phyloP scores from a whole-genome alignment of 495 filamentous ascomycete species.

The Neurospora africana region DNA sequence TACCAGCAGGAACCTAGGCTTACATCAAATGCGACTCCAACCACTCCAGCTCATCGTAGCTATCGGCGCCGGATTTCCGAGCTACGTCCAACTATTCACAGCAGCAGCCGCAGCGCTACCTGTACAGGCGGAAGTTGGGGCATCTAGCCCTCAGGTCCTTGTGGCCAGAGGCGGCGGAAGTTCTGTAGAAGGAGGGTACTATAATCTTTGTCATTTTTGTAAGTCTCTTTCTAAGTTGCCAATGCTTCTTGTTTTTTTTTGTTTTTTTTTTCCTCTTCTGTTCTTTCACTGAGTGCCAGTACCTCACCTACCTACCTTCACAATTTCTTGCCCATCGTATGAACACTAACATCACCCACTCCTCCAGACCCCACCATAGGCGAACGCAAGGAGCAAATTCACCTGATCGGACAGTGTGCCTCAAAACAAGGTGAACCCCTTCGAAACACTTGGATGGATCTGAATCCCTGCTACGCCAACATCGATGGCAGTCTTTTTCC shows the following conservation, averaged over 20 bases:
- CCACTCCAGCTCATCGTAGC: neutral
- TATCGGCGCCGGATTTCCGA: neutral
- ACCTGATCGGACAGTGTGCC: neutral
- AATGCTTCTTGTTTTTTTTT: neutral
- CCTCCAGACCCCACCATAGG: neutral
- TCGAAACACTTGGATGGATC: neutral
- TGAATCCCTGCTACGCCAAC: neutral
- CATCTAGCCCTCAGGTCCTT: neutral
- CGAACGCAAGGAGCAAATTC: neutral
- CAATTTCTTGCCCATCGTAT: neutral
- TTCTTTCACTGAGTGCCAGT: neutral
- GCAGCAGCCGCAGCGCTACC: neutral
- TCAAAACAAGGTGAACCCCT: neutral
- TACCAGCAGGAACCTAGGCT: neutral
- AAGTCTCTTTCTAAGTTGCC: neutral
- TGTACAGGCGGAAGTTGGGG: neutral
- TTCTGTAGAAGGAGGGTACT: neutral
- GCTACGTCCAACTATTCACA: neutral
- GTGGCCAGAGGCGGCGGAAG: neutral
- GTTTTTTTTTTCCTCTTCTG: neutral
- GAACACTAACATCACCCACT: neutral
- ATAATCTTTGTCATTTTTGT: neutral
- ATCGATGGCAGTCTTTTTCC: neutral
- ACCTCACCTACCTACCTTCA: neutral
- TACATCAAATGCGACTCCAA: neutral